A percentile compares a stretch with the other conserved stretches of the same genome.
phyloP scores from a whole-genome alignment of 2,329 filamentous ascomycete genomes.

The Capronia coronata region DNA sequence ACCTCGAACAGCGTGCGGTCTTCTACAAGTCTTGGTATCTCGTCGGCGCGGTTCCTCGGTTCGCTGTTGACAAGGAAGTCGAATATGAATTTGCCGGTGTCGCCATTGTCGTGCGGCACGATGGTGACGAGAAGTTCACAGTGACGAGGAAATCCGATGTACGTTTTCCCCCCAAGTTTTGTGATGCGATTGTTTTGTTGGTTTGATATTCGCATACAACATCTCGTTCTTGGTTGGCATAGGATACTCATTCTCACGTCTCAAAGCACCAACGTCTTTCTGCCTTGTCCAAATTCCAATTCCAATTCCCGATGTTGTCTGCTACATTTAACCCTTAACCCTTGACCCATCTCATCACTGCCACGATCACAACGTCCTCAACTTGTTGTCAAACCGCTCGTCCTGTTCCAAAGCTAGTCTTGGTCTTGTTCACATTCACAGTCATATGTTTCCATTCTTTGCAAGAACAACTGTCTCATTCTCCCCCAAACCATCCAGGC shows the following conservation, averaged over 20 bases:
- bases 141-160: constrained; percentile 23
- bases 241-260: too few relatives aligned
- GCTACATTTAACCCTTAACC: too few relatives aligned
- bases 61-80: constrained; percentile 39
- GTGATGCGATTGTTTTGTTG: not conserved
- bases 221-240: too few relatives aligned
- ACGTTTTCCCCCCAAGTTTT: not conserved
- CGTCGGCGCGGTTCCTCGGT: constrained; percentile 48
- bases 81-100: constrained; percentile 45
- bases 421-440: too few relatives aligned
- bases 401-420: too few relatives aligned
- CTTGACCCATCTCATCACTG: too few relatives aligned
- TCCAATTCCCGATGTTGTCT: too few relatives aligned
- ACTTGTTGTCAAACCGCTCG: too few relatives aligned
- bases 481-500: constrained; percentile 25
- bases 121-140: constrained; percentile 22
- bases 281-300: too few relatives aligned
- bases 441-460: too few relatives aligned
- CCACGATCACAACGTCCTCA: too few relatives aligned
- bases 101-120: constrained; percentile 12
- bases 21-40: constrained; percentile 51
- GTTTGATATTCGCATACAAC: not conserved
- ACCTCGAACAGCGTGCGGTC: constrained; percentile 46
- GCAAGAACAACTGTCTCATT: not conserved
- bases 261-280: too few relatives aligned